These are phyloP conservation scores for Phytophthora sp. DNA, from an alignment of 352 stramenopile species.

Conservation along the genomic window DNA sequence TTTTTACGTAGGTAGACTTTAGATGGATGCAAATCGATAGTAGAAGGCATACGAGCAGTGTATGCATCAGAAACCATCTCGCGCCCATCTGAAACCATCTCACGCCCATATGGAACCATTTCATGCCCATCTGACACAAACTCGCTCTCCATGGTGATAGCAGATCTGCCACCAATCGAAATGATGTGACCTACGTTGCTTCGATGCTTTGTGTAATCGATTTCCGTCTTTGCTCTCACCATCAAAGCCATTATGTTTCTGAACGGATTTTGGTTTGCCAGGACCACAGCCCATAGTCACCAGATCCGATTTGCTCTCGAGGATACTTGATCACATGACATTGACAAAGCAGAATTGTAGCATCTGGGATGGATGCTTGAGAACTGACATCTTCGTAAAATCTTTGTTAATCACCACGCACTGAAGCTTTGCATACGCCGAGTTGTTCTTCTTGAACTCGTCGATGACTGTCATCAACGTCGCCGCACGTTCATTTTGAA, in stretches of 20 bases:
- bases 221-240: not conserved
- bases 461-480: conserved; percentile 16
- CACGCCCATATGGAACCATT: no score
- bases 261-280: not conserved
- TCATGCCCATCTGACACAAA: not conserved
- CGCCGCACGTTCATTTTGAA: conserved; percentile 23
- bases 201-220: not conserved
- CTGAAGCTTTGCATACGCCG: conserved; percentile 17
- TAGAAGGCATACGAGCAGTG: not conserved
- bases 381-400: no score
- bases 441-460: conserved; percentile 31
- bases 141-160: not conserved
- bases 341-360: conserved; percentile 33
- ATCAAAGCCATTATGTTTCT: not conserved
- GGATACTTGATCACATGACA: conserved; percentile 41
- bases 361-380: conserved; percentile 18
- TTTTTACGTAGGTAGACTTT: no score
- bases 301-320: conserved; percentile 15
- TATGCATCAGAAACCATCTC: not conserved
- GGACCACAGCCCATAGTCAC: conserved; percentile 22
- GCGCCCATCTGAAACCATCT: not conserved
- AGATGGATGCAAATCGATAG: no score
- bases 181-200: not conserved
- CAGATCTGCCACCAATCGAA: not conserved
- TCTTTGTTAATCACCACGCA: conserved; percentile 30